phyloP scores from a whole-genome alignment of 176 grass and related monocot genomes.

The Secale cereale region DNA sequence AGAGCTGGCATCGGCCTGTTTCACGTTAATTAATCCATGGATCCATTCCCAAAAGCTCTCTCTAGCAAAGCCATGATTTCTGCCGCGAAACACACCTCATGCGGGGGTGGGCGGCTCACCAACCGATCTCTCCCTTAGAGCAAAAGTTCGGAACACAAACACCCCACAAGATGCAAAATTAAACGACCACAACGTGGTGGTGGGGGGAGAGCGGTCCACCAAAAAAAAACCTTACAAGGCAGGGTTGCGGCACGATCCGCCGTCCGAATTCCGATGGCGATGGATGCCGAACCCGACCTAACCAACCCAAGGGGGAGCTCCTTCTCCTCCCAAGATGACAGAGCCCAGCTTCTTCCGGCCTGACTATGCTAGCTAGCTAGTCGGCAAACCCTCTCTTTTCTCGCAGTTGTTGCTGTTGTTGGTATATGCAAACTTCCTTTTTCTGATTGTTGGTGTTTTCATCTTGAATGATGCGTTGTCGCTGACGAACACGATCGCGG shows the following conservation, averaged over 20 bases:
- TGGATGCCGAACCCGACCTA: constrained; percentile 5
- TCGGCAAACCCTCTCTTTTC: background rate
- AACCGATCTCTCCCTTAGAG: constrained; percentile 27
- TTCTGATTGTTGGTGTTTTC: background rate
- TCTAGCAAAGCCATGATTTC: constrained; percentile 32
- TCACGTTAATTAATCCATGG: constrained; percentile 21
- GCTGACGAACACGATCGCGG: background rate
- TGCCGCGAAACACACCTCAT: constrained; percentile 45
- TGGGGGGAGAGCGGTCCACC: constrained; percentile 32
- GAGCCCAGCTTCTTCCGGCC: constrained; percentile 23
- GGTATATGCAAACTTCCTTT: background rate
- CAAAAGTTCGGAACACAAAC: constrained; percentile 22
- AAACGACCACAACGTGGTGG: constrained; percentile 16
- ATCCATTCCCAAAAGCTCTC: background rate
- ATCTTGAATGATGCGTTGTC: constrained; percentile 11
- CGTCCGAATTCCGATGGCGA: constrained; percentile 38
- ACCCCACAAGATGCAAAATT: constrained; percentile 12
- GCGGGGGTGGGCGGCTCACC: constrained; percentile 27
- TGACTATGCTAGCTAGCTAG: constrained; percentile 33
- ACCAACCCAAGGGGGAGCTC: constrained; percentile 28
- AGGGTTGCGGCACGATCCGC: constrained; percentile 49
- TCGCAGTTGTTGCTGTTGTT: background rate
- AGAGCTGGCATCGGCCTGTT: constrained; percentile 38
- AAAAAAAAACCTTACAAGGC: constrained; percentile 70
- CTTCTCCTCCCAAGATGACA: constrained; percentile 32